A percentile compares a stretch with the other conserved stretches of the same genome.
Conservation (phyloP, 2,329 filamentous ascomycete species). For the Fulvia fulva region DNA sequence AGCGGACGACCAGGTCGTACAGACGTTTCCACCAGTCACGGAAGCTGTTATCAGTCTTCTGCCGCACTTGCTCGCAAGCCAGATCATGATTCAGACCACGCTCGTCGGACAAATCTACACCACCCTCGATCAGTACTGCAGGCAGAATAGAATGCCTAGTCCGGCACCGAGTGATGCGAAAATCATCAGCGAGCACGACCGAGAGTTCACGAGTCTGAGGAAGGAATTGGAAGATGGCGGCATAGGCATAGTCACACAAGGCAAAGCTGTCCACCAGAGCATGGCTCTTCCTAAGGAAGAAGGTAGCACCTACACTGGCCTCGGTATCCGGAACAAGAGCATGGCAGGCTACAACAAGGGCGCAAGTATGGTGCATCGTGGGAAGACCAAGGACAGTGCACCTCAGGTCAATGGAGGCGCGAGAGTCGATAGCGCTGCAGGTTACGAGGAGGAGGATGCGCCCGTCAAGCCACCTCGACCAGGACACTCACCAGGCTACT, state of each 20-base stretch:
- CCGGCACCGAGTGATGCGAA: constrained; percentile 69
- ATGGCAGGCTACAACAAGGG: not conserved
- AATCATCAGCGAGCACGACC: constrained; percentile 64
- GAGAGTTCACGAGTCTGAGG: constrained; percentile 59
- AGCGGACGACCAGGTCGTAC: constrained; percentile 69
- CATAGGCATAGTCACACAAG: constrained; percentile 60
- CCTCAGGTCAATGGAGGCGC: constrained; percentile 1
- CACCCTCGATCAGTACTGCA: constrained; percentile 67
- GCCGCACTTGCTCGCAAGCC: constrained; percentile 64
- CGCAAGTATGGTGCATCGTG: constrained; percentile 5
- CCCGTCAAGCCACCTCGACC: constrained; percentile 34
- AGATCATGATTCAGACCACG: constrained; percentile 73
- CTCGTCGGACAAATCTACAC: constrained; percentile 77
- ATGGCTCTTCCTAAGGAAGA: constrained; percentile 48
- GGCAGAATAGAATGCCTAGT: constrained; percentile 64
- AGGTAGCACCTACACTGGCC: constrained; percentile 43
- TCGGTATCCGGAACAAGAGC: constrained; percentile 43
- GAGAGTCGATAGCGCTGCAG: constrained; percentile 1
- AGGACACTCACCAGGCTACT: constrained; percentile 12
- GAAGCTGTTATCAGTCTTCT: constrained; percentile 68
- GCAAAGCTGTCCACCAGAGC: constrained; percentile 61
- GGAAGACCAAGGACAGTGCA: constrained; percentile 3
- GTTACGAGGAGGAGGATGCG: constrained; percentile 26
- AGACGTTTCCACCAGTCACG: constrained; percentile 68
- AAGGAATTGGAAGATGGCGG: constrained; percentile 58